Evolutionary conservation across 2,329 filamentous ascomycete genomes (phyloP).

Genomic region (Penicillium verrucosum): DNA sequence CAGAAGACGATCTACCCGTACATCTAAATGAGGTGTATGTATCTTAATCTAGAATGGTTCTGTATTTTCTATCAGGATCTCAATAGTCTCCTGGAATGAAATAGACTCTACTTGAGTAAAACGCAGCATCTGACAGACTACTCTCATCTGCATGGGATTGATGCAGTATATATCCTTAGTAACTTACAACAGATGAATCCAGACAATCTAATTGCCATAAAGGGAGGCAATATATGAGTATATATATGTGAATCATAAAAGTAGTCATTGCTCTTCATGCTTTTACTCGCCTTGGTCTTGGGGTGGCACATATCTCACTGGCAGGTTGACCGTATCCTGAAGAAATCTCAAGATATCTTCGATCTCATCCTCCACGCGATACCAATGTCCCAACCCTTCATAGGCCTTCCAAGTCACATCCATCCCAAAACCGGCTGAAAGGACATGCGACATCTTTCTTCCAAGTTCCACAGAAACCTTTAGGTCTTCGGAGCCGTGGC

Average conservation of each 20-base stretch:
- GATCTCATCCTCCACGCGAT: constrained; percentile 13
- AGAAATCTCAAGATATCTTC: constrained; percentile 13
- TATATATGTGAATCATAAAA: not conserved
- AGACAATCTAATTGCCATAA: not conserved
- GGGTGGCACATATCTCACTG: not conserved
- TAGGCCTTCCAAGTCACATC: constrained; percentile 18
- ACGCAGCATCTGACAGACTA: not conserved
- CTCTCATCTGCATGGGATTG: not conserved
- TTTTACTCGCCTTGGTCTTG: not conserved
- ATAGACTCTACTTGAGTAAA: not conserved
- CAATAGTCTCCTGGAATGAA: too few relatives aligned
- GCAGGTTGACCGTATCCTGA: not conserved
- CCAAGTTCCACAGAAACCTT: constrained; percentile 15
- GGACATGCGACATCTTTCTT: constrained; percentile 11
- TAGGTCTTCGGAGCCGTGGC: constrained; percentile 16
- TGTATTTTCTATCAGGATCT: not conserved
- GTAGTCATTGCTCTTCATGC: not conserved
- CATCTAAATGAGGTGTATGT: not conserved
- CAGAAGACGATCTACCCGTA: constrained; percentile 32
- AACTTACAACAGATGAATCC: not conserved
- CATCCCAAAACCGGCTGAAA: constrained; percentile 17
- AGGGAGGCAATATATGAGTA: not conserved
- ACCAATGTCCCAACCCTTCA: constrained; percentile 11
- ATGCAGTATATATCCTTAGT: not conserved
- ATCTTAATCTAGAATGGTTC: not conserved